Conservation (phyloP, 805 yeast species). For the Yamadazyma sp. region DNA sequence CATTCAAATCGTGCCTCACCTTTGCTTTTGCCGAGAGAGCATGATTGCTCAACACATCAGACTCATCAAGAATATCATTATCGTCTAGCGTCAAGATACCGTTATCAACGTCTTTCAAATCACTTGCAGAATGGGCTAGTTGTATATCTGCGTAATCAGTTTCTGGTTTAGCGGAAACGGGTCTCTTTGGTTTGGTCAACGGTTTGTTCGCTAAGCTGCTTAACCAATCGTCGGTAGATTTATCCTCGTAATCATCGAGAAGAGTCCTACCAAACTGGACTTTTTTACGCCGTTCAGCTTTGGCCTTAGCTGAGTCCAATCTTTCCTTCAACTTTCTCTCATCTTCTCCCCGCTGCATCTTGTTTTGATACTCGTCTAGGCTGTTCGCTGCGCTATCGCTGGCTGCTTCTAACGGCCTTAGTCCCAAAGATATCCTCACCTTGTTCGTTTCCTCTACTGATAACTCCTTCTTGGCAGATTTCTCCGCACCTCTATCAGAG, state of each 20-base stretch:
- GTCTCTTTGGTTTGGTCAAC: neutral
- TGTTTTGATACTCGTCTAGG: conserved; percentile 2
- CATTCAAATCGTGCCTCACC: conserved; percentile 12
- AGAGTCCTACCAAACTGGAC: conserved; percentile 22
- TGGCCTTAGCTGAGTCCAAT: conserved; percentile 21
- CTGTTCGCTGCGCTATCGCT: neutral
- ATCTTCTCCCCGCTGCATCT: neutral
- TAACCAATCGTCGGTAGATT: conserved; percentile 43
- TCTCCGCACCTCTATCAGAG: neutral
- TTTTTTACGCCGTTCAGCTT: conserved; percentile 18
- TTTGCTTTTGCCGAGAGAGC: conserved; percentile 18
- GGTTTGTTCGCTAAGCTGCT: conserved; percentile 27
- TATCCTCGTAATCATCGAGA: conserved; percentile 27
- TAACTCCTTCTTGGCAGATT: conserved; percentile 14
- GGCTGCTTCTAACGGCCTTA: conserved; percentile 46
- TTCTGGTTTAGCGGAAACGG: neutral
- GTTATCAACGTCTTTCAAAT: conserved; percentile 39
- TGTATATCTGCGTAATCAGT: conserved; percentile 20
- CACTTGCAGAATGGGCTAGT: conserved; percentile 47
- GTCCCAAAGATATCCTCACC: conserved; percentile 50
- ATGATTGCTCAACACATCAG: conserved; percentile 41
- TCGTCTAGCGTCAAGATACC: conserved; percentile 62
- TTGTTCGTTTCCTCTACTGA: conserved; percentile 57
- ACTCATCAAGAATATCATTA: conserved; percentile 33
- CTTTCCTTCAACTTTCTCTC: conserved; percentile 13